Evolutionary conservation across 1,284 basidiomycete species (phyloP).

Genomic region (Ganoderma sp.): DNA sequence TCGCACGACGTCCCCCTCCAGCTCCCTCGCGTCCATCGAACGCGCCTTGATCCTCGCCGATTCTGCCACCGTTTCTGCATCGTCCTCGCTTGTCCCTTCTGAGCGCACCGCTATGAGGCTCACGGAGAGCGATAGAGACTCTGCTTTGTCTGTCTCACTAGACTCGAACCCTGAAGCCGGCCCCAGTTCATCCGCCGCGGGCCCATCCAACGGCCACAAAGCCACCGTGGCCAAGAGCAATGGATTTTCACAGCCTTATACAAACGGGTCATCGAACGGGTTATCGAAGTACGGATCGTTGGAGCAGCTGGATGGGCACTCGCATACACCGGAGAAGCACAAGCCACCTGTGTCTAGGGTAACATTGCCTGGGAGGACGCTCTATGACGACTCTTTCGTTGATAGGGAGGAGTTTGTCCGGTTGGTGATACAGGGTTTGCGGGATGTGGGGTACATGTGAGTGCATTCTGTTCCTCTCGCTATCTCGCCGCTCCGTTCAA

Average conservation of each 20-base stretch:
- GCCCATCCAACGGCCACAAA: constrained; percentile 52
- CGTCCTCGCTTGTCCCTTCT: constrained; percentile 12
- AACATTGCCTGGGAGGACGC: constrained; percentile 67
- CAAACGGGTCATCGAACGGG: constrained; percentile 48
- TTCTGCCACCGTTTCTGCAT: constrained; percentile 28
- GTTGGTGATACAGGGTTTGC: constrained; percentile 87
- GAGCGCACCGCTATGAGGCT: constrained; percentile 56
- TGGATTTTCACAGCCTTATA: constrained; percentile 30
- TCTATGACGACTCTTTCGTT: constrained; percentile 78
- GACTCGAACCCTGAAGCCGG: constrained; percentile 56
- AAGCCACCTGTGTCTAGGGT: constrained; percentile 58
- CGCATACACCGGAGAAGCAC: constrained; percentile 56
- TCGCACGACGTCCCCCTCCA: constrained; percentile 39
- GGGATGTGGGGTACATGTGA: constrained; percentile 93
- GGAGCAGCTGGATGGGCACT: constrained; percentile 43
- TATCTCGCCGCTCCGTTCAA: constrained; percentile 22
- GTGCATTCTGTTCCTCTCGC: constrained; percentile 44
- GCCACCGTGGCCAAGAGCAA: constrained; percentile 49
- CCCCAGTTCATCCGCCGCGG: constrained; percentile 53
- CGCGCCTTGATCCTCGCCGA: constrained; percentile 40
- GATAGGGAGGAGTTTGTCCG: constrained; percentile 93
- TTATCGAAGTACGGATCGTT: constrained; percentile 43
- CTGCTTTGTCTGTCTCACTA: constrained; percentile 53
- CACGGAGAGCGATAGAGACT: constrained; percentile 60
- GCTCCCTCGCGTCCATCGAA: constrained; percentile 39